phyloP scores from a whole-genome alignment of 1,139 yeast species.

The Geotrichum fermentans region DNA sequence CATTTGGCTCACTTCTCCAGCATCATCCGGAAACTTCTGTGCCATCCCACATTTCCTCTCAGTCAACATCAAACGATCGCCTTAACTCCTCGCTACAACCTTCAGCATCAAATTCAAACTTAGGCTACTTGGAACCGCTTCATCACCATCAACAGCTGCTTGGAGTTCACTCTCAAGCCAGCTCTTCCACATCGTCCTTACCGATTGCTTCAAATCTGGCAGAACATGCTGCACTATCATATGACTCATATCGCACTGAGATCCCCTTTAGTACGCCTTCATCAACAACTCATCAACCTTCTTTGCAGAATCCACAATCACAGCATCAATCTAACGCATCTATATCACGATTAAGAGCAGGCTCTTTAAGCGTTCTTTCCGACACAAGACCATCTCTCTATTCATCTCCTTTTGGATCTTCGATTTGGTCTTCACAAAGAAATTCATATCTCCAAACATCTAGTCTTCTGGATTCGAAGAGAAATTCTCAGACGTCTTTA shows the following conservation, averaged over 20 bases:
- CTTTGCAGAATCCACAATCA: slow-evolving; percentile 9
- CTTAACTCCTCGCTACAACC: slow-evolving; percentile 14
- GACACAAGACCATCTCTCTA: slow-evolving; percentile 30
- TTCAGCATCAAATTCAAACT: slow-evolving; percentile 15
- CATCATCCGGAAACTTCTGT: slow-evolving; percentile 30
- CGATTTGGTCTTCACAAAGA: slow-evolving; percentile 32
- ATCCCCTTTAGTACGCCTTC: slow-evolving; percentile 22
- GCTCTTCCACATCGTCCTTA: slow-evolving; percentile 21
- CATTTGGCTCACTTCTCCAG: slow-evolving; percentile 35
- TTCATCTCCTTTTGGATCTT: slow-evolving; percentile 34
- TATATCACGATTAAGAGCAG: slow-evolving; percentile 33
- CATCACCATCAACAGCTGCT: slow-evolving; percentile 17
- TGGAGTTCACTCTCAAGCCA: slow-evolving; percentile 18
- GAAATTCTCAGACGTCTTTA: slow-evolving; percentile 22
- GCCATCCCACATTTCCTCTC: slow-evolving; percentile 19
- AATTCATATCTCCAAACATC: slow-evolving; percentile 17
- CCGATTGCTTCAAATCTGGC: slow-evolving; percentile 17
- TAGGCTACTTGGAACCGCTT: slow-evolving; percentile 13
- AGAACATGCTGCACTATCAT: neutral
- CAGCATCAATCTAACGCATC: slow-evolving; percentile 11
- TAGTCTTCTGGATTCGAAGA: slow-evolving; percentile 17
- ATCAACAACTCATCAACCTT: slow-evolving; percentile 13
- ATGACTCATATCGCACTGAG: slow-evolving; percentile 17
- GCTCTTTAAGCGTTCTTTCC: slow-evolving; percentile 30
- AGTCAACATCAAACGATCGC: slow-evolving; percentile 14